Percentiles rank a stretch among this genome's conserved stretches.
These are phyloP conservation scores for Amphichorda felina DNA, from an alignment of 2,329 filamentous ascomycete species.

Conservation along the genomic window DNA sequence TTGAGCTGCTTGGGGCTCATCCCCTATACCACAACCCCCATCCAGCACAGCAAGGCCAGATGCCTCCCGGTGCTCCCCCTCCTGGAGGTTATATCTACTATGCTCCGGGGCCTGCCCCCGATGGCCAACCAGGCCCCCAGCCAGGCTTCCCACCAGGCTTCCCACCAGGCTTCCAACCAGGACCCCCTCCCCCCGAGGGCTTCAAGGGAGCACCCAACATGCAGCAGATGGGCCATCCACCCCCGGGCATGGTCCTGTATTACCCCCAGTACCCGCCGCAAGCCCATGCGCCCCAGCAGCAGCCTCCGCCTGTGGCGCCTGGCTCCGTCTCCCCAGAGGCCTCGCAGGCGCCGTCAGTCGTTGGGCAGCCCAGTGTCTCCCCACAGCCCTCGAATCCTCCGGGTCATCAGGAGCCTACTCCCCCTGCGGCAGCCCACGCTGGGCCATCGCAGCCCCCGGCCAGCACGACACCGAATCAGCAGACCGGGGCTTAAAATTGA, in stretches of 20 bases:
- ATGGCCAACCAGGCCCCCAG: background rate
- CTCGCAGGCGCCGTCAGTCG: no score
- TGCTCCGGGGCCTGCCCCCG: constrained; percentile 1
- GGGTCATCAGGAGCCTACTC: no score
- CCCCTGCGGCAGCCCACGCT: no score
- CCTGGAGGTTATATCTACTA: constrained; percentile 4
- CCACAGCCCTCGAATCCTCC: no score
- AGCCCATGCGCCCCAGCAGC: background rate
- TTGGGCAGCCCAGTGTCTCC: no score
- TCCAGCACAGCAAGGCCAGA: background rate
- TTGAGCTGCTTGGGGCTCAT: constrained; percentile 14
- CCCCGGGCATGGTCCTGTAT: constrained; percentile 4
- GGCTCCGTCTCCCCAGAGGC: no score
- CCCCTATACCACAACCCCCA: constrained; percentile 3
- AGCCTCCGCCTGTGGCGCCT: background rate
- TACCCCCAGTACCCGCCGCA: constrained; percentile 4
- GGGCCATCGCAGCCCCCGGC: no score
- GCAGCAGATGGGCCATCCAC: background rate
- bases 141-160: background rate
- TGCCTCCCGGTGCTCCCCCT: constrained; percentile 2
- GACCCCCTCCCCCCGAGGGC: background rate
- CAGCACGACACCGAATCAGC: no score
- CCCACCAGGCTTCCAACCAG: background rate
- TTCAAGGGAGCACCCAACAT: background rate
- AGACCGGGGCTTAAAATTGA: no score